These are phyloP conservation scores for Erysimum cheiri DNA, from an alignment of 441 rosid genomes.

Conservation along the genomic window DNA sequence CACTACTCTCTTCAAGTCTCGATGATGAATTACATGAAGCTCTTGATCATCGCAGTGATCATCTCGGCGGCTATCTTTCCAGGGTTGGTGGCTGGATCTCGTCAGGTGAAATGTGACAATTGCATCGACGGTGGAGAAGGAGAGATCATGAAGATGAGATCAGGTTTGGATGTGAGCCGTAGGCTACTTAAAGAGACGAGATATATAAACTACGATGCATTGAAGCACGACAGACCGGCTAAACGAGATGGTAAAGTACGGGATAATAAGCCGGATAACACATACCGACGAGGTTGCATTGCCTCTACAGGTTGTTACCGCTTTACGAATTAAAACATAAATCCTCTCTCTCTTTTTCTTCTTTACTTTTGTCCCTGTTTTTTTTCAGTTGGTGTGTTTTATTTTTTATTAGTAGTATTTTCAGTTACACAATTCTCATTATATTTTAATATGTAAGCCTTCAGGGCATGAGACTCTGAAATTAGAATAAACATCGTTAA, in stretches of 20 bases:
- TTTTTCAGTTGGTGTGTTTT: not conserved
- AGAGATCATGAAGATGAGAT: not conserved
- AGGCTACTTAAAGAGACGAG: slow-evolving; percentile 25
- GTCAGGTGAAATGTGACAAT: slow-evolving; percentile 18
- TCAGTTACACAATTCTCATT: not conserved
- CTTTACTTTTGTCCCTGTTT: too few relatives aligned
- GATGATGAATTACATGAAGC: slow-evolving; percentile 9
- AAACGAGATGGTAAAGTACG: slow-evolving; percentile 24
- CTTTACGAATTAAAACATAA: not conserved
- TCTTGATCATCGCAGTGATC: slow-evolving; percentile 15
- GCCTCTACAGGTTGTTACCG: slow-evolving; percentile 36
- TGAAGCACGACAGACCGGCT: slow-evolving; percentile 25
- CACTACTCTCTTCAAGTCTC: not conserved
- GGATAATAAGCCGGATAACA: slow-evolving; percentile 30
- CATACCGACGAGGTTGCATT: slow-evolving; percentile 44
- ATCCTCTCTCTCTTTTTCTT: not conserved
- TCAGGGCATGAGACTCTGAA: not conserved
- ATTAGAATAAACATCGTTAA: not conserved
- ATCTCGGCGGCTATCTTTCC: slow-evolving; percentile 3
- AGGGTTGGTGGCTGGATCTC: slow-evolving; percentile 14
- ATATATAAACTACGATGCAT: slow-evolving; percentile 39
- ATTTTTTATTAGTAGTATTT: not conserved
- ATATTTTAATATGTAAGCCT: not conserved
- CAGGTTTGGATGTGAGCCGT: slow-evolving; percentile 19
- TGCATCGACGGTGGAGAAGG: slow-evolving; percentile 20